Evolutionary conservation across 2,329 filamentous ascomycete species (phyloP).

Genomic region (Sporothrix sp.): DNA sequence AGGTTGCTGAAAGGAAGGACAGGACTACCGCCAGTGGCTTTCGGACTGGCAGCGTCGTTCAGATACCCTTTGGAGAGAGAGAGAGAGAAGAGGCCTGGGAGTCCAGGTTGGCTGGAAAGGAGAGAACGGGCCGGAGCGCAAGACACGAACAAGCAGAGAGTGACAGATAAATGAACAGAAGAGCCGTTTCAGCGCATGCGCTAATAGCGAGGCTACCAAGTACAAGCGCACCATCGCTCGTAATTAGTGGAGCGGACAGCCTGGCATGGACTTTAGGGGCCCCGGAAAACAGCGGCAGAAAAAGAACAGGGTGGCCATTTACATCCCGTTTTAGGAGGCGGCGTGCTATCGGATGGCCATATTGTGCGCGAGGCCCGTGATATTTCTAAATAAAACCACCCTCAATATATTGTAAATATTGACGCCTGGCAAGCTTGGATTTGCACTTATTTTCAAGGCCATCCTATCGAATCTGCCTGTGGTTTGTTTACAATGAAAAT

Average conservation of each 20-base stretch:
- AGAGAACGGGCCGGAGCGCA: background rate
- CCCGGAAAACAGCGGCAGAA: background rate
- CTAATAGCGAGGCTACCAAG: background rate
- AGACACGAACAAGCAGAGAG: background rate
- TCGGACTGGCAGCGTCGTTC: background rate
- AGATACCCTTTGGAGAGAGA: too few relatives aligned
- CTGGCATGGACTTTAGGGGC: background rate
- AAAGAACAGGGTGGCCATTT: slow-evolving; percentile 9
- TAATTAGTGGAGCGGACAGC: slow-evolving; percentile 7
- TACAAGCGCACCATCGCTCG: background rate
- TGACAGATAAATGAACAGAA: background rate
- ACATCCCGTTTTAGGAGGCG: slow-evolving; percentile 12
- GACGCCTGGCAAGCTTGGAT: too few relatives aligned
- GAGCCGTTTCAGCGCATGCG: background rate
- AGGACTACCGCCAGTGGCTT: background rate
- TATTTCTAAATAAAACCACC: too few relatives aligned
- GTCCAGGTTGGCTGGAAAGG: background rate
- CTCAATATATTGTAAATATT: too few relatives aligned
- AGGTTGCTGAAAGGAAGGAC: background rate
- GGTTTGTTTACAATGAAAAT: too few relatives aligned
- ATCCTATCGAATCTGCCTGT: too few relatives aligned
- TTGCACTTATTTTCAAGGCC: too few relatives aligned
- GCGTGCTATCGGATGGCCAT: too few relatives aligned
- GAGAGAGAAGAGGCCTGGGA: background rate
- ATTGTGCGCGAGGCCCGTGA: too few relatives aligned